Conservation (phyloP, 352 stramenopile genomes). For the Phytophthora gonapodyides region DNA sequence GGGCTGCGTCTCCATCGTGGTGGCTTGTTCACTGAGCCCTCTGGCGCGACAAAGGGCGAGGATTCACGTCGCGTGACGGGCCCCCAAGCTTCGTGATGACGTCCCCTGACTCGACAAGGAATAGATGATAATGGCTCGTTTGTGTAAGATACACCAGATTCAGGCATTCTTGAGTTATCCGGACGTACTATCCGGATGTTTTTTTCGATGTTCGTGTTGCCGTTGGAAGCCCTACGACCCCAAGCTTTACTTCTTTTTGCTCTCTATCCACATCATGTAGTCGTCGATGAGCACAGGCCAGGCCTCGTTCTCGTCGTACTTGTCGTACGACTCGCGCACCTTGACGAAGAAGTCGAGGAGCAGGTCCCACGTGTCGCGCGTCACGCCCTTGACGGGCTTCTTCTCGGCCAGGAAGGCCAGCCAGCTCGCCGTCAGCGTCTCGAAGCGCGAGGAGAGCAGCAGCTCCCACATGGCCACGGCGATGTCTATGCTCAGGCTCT, state of each 20-base stretch:
- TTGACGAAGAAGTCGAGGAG: constrained; percentile 88
- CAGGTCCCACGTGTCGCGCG: constrained; percentile 87
- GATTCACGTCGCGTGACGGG: no score
- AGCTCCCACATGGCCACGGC: constrained; percentile 89
- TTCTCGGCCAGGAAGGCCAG: constrained; percentile 77
- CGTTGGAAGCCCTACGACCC: no score
- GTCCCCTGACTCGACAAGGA: no score
- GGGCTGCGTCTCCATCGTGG: background rate
- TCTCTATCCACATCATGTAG: constrained; percentile 87
- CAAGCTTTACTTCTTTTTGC: constrained; percentile 46
- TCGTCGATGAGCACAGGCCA: constrained; percentile 92
- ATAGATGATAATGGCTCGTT: no score
- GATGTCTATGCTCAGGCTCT: constrained; percentile 87
- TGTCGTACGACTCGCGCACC: constrained; percentile 74
- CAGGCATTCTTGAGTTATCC: no score
- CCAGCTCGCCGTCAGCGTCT: constrained; percentile 74
- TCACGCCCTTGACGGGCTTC: constrained; percentile 81
- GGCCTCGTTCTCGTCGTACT: constrained; percentile 90
- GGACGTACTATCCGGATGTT: no score
- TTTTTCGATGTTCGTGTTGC: no score
- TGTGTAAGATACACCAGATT: no score
- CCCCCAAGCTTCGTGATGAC: no score
- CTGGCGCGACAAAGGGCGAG: no score
- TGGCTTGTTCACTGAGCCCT: no score
- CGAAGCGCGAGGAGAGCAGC: constrained; percentile 64